Evolutionary conservation across 164 flowering plant genomes (phyloP), one percentile per base, ranked within the genome.

Genomic region (Umbilicus rupestris): DNA sequence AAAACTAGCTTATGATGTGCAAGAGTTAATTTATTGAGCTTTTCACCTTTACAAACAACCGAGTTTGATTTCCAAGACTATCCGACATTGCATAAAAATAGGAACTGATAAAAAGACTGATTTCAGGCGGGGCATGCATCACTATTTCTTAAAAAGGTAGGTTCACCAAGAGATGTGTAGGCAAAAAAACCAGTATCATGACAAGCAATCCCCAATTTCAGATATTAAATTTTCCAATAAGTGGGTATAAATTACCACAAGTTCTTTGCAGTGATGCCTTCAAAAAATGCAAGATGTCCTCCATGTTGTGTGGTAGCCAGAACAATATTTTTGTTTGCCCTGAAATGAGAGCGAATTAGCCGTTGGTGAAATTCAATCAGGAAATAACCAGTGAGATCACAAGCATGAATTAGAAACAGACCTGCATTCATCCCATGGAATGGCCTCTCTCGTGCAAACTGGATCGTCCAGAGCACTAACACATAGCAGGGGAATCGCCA

Each of bases 371-470:
- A 29, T 50, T 5, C 26, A 39, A 31, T 31, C 17, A 2, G 20
- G 17, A 8, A 41, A 63, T 31, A 15, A 41, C 30, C 11, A 4
- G 24, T 62, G 7, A 20, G 39, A 47, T 2, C 11, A 62, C 16
- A 16, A 16, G 30, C 29, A 63, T 17, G 28, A 16, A 4, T 62
- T 5, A 39, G 24, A 29, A 45, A 22, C 52, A 65, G 64, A 88
- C 98, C 98, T 83, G 90, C 99, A 91, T 80, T 94, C 99, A 77
- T 94, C 97, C 93, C 94, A 91, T 22, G 99, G 96, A 76, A 94
- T 91, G 74, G 99, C 97, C 85, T 94, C 99, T 65, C 60, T 79
- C 3, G 96, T 87, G 73, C 99, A 94, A 55, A 94, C 78, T 60
- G 99, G 99, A 83, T 94, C 99, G 77, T 94, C 99, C 78, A 94